Evolutionary conservation across 2,329 filamentous ascomycete genomes (phyloP).

Genomic region (Xylariaceae sp.): DNA sequence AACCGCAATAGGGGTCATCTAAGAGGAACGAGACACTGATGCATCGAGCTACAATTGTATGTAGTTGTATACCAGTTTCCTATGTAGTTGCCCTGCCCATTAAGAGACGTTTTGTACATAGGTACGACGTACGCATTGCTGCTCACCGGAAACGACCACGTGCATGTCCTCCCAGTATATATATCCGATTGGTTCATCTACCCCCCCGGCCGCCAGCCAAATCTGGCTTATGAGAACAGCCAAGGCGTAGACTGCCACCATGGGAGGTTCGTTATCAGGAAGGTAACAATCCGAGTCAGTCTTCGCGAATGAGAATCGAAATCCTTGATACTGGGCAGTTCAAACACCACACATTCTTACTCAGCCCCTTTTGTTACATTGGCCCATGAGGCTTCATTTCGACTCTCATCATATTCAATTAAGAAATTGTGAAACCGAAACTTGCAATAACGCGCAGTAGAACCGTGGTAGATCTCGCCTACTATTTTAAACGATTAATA

Average conservation of each 20-base stretch:
- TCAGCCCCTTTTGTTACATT: background rate
- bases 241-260: too few relatives aligned
- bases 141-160: background rate
- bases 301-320: too few relatives aligned
- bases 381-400: too few relatives aligned
- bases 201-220: background rate
- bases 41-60: background rate
- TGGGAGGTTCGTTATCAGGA: too few relatives aligned
- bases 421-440: background rate
- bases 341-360: background rate
- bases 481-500: too few relatives aligned
- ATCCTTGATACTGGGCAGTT: background rate
- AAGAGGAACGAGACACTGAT: background rate
- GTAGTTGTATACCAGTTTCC: background rate
- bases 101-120: too few relatives aligned
- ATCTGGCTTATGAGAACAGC: background rate
- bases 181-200: background rate
- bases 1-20: background rate
- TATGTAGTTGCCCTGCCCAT: background rate
- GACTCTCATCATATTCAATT: too few relatives aligned
- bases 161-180: background rate
- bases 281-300: too few relatives aligned
- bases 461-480: too few relatives aligned
- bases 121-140: too few relatives aligned
- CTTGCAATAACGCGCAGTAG: background rate